These are phyloP conservation scores for Aspergillus bridgeri DNA, from an alignment of 495 filamentous ascomycete species.

Conservation along the genomic window DNA sequence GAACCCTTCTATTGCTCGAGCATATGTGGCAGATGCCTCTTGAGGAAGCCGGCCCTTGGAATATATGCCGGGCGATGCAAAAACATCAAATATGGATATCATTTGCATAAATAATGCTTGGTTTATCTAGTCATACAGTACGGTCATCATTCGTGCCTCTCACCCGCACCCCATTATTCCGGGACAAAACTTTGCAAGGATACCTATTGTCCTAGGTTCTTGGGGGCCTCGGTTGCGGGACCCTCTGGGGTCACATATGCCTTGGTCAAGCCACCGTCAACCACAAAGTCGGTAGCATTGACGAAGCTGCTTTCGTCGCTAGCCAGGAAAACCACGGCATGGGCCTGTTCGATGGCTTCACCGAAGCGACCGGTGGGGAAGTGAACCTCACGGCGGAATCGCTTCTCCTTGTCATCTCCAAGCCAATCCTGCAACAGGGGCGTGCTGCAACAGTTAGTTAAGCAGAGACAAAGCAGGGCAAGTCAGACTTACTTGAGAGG, in stretches of 20 bases:
- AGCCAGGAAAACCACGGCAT: slow-evolving; percentile 89
- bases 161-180: not conserved
- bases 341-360: slow-evolving; percentile 91
- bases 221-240: slow-evolving; percentile 62
- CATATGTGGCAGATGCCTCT: slow-evolving; percentile 33
- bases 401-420: slow-evolving; percentile 82
- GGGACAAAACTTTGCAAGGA: not conserved
- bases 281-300: slow-evolving; percentile 88
- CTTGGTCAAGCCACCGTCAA: slow-evolving; percentile 96
- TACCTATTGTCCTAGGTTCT: slow-evolving; percentile 52
- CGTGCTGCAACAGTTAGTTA: slow-evolving; percentile 42
- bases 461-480: not conserved
- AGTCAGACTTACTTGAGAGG: slow-evolving; percentile 66
- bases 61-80: slow-evolving; percentile 39
- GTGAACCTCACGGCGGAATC: slow-evolving; percentile 82
- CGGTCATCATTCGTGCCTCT: slow-evolving; percentile 15
- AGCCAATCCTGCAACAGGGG: slow-evolving; percentile 93
- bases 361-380: slow-evolving; percentile 95
- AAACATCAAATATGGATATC: slow-evolving; percentile 41
- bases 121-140: slow-evolving; percentile 13
- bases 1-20: slow-evolving; percentile 31
- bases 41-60: slow-evolving; percentile 34
- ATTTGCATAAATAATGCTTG: slow-evolving; percentile 26
- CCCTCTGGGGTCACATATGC: slow-evolving; percentile 94
- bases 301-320: slow-evolving; percentile 94